A percentile compares a stretch with the other conserved stretches of the same genome.
Conservation (phyloP, 2,329 filamentous ascomycete genomes). For the Beauveria scarabaeidicola region DNA sequence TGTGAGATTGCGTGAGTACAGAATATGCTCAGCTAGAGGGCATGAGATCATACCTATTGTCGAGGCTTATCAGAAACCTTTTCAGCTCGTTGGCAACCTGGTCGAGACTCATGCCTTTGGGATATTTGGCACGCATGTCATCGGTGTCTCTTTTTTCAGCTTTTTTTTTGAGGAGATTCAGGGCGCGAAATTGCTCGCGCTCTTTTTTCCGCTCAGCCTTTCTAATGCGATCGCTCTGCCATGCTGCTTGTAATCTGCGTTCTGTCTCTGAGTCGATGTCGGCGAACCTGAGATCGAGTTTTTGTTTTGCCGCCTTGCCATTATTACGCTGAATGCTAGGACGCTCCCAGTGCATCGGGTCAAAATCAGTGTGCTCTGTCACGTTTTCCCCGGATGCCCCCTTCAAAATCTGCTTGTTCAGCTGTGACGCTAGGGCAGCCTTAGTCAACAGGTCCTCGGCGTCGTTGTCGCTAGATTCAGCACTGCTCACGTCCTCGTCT, state of each 20-base stretch:
- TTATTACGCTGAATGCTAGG: slow-evolving; percentile 56
- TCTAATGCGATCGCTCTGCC: slow-evolving; percentile 59
- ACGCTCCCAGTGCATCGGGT: slow-evolving; percentile 75
- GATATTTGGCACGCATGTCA: slow-evolving; percentile 63
- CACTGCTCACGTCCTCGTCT: neutral
- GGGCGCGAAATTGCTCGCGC: slow-evolving; percentile 58
- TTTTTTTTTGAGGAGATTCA: slow-evolving; percentile 56
- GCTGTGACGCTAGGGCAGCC: neutral
- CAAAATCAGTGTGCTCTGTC: slow-evolving; percentile 55
- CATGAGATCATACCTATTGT: slow-evolving; percentile 43
- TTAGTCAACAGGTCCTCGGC: neutral
- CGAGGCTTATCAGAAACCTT: slow-evolving; percentile 56
- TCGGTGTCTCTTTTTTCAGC: slow-evolving; percentile 43
- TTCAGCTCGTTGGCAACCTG: slow-evolving; percentile 67
- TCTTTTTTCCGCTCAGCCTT: slow-evolving; percentile 64
- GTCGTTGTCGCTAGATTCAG: neutral
- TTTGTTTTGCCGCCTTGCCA: slow-evolving; percentile 51
- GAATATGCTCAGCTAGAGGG: neutral
- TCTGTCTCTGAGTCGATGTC: slow-evolving; percentile 61
- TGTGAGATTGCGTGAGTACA: slow-evolving; percentile 45
- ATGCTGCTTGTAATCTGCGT: slow-evolving; percentile 47
- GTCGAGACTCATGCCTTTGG: slow-evolving; percentile 59
- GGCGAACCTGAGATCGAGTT: slow-evolving; percentile 35
- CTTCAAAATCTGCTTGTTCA: slow-evolving; percentile 31
- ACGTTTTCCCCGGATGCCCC: neutral